Base-by-base conservation (phyloP, 2,329 filamentous ascomycete genomes). In the Stagonosporopsis rhizophila region DNA sequence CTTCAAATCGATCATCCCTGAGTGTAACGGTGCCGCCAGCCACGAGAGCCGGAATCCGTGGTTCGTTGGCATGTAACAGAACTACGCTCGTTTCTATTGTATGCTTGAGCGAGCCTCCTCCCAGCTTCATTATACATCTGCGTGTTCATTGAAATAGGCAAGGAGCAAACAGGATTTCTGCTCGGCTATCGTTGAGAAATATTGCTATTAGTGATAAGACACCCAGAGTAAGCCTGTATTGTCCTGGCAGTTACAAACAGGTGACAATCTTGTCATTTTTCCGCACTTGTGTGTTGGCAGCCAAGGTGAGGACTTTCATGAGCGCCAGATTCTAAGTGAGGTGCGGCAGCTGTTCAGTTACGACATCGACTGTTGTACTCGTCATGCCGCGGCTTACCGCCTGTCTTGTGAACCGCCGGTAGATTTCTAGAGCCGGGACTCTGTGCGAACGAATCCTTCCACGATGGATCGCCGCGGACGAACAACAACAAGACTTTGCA, bases 401-500 rank as follows among this genome's bases (percentile, higher is more conserved):
- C 19, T 15, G 47, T 50, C 7, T 46, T 27, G 23, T 47, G 20
- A 44, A n/a, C 42, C 40, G 22, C n/a, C 47, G 53, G 42, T 42
- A 52, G 42, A 42, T 50, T 19, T 39, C 15, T 32, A 19, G 14
- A 47, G 42, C 42, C 47, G 34, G 40, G 19, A 32, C 44, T 7
- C 40, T 44, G 44, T 34, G 37, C 52, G 32, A 44, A 25, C 25
- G 45, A 47, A 52, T 34, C 15, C 32, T 37, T 44, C 25, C 23
- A 28, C 9, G 9, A 32, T 38, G 53, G 46, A 30, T 25, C 42
- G 51, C 47, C 23, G n/a, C 48, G 53, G 53, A 44, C 20, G 42
- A 46, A 52, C 55, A 60, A 52, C 55, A 60, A 55, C 53, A 47
- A 58, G 35, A 37, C 23, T 52, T 50, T 39, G 20, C 42, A 35